Conservation (phyloP, 2,329 filamentous ascomycete genomes). For the Pestalotiopsis sp. region DNA sequence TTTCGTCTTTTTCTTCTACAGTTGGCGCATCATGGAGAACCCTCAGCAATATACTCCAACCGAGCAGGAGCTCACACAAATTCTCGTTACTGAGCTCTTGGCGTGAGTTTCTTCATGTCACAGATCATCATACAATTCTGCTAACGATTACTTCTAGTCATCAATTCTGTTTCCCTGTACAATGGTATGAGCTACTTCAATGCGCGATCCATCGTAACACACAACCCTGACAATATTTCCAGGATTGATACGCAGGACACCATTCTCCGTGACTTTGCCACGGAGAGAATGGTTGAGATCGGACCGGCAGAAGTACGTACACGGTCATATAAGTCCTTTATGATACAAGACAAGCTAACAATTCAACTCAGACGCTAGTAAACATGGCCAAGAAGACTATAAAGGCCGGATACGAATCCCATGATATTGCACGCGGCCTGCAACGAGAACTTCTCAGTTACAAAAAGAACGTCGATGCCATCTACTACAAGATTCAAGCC, state of each 20-base stretch:
- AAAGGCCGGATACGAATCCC: slow-evolving; percentile 22
- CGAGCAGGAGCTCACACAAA: slow-evolving; percentile 17
- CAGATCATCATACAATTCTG: background rate
- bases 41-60: slow-evolving; percentile 9
- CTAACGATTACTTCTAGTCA: slow-evolving; percentile 10
- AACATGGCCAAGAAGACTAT: slow-evolving; percentile 41
- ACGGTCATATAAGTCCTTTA: no score
- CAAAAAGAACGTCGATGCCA: slow-evolving; percentile 23
- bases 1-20: background rate
- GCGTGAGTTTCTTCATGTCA: slow-evolving; percentile 23
- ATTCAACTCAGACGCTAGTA: slow-evolving; percentile 27
- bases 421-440: slow-evolving; percentile 24
- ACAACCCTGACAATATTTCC: slow-evolving; percentile 12
- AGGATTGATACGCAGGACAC: slow-evolving; percentile 43
- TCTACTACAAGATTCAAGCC: slow-evolving; percentile 25
- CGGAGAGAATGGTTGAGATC: slow-evolving; percentile 39
- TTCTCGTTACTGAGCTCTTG: slow-evolving; percentile 30
- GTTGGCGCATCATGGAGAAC: background rate
- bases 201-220: no score
- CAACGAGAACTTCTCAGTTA: slow-evolving; percentile 27
- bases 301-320: slow-evolving; percentile 32
- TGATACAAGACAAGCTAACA: background rate
- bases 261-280: slow-evolving; percentile 28
- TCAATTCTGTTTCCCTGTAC: slow-evolving; percentile 17
- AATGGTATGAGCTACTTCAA: slow-evolving; percentile 12